Percentiles rank a stretch among this genome's conserved stretches.
Evolutionary conservation across 768 basidiomycete species (phyloP).

Genomic region (Dentipellis fragilis): DNA sequence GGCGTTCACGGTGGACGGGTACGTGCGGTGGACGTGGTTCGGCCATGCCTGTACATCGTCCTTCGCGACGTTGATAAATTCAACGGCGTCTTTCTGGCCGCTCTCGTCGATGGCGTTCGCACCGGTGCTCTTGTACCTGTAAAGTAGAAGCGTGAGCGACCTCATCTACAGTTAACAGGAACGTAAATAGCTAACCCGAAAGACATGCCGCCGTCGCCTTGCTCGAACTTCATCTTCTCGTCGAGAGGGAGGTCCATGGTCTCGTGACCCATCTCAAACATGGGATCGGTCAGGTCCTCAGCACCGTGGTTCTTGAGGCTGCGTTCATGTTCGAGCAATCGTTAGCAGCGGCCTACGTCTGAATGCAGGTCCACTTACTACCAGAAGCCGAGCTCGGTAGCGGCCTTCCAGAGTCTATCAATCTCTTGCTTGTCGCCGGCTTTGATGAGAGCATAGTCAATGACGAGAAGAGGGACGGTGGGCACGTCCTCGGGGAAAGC

Average conservation of each 20-base stretch:
- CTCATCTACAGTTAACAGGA: background rate
- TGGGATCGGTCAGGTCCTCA: constrained; percentile 22
- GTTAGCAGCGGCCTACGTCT: background rate
- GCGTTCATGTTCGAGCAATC: background rate
- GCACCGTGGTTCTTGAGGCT: constrained; percentile 35
- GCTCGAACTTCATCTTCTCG: constrained; percentile 31
- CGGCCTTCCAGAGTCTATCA: constrained; percentile 35
- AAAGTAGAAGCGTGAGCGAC: background rate
- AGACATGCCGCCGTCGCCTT: constrained; percentile 28
- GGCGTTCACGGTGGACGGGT: constrained; percentile 17
- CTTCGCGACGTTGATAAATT: constrained; percentile 24
- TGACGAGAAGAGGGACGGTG: constrained; percentile 34
- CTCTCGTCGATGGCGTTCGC: constrained; percentile 21
- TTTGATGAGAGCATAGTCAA: constrained; percentile 32
- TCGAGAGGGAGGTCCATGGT: constrained; percentile 29
- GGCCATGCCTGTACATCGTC: constrained; percentile 25
- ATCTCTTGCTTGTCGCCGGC: constrained; percentile 26
- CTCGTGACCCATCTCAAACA: constrained; percentile 31
- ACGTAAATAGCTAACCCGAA: constrained; percentile 19
- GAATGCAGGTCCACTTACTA: constrained; percentile 28
- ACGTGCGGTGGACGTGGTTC: constrained; percentile 17
- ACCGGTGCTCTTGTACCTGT: constrained; percentile 22
- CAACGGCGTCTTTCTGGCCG: constrained; percentile 20
- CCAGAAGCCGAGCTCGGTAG: constrained; percentile 42
- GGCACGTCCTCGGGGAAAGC: constrained; percentile 35